Evolutionary conservation across 2,329 filamentous ascomycete species (phyloP), one percentile per base, ranked within the genome.

Genomic region (Sporothrix mexicana): DNA sequence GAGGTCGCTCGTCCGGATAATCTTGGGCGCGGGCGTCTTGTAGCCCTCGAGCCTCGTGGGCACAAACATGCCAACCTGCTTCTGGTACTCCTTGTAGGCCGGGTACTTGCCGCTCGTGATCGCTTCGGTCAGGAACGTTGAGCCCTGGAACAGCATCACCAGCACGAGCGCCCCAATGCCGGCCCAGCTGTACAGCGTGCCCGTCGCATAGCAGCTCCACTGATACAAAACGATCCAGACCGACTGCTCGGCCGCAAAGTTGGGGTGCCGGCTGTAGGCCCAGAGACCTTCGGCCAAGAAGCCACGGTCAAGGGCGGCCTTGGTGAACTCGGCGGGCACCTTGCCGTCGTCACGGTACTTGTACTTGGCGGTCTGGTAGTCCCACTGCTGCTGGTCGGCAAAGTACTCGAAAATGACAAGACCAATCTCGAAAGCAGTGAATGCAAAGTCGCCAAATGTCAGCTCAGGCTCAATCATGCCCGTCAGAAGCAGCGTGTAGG

Each of bases 351-450:
- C 85, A 74, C 89, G 88, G 81, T 97, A 98, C 59, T 88, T 81
- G 62, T 88, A 84, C 83, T 98, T 98, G 67, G 94, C 95, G 17
- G 83, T 83, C 80, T 99, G 95, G 83, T 90, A 99, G 75, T 89
- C 86, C 95, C 95, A 99, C 82, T 98, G 95, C 80, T 98, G 94
- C 75, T 95, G 91, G 80, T 99, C 96, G 78, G 94, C 93, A 78
- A 97, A 88, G 82, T 88, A 93, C 78, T 97, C 95, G 69, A 88
- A 86, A 4, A 88, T 74, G 10, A 91, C 83, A 57, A 92, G 82
- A 17, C 80, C 82, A 15, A 89, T 77, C 74, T 85, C 79, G 2
- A 84, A 78, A 6, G 80, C 78, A 72, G 86, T 81, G 75, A 87
- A 90, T 10, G 79, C 77, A 45, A 85, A 61, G 76, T 91, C 89